Evolutionary conservation across 495 filamentous ascomycete genomes (phyloP).

Genomic region (Cercophora samala): DNA sequence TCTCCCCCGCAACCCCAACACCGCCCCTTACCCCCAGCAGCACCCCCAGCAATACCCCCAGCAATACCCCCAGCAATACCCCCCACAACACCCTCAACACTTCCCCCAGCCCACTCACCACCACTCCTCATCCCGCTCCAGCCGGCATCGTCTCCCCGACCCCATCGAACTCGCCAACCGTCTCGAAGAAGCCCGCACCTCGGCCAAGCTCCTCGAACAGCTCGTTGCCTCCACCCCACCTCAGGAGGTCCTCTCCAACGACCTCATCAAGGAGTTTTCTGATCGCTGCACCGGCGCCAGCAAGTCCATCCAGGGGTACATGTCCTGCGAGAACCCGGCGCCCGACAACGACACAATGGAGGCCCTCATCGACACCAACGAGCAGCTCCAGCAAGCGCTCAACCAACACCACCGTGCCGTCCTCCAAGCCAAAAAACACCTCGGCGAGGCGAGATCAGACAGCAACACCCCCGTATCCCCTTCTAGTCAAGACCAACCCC

Average conservation of each 20-base stretch:
- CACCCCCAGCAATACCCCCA: neutral
- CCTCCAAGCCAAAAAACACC: slow-evolving; percentile 62
- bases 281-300: slow-evolving; percentile 80
- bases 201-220: slow-evolving; percentile 85
- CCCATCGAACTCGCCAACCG: slow-evolving; percentile 78
- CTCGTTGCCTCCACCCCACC: slow-evolving; percentile 79
- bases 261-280: slow-evolving; percentile 86
- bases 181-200: slow-evolving; percentile 84
- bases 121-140: slow-evolving; percentile 39
- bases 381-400: slow-evolving; percentile 72
- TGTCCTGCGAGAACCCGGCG: slow-evolving; percentile 67
- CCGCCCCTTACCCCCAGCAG: neutral
- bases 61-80: slow-evolving; percentile 10
- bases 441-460: slow-evolving; percentile 28
- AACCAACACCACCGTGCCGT: slow-evolving; percentile 79
- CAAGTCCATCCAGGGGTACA: slow-evolving; percentile 77
- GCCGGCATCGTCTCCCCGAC: slow-evolving; percentile 55
- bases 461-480: slow-evolving; percentile 23
- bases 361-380: slow-evolving; percentile 90
- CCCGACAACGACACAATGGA: slow-evolving; percentile 92
- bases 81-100: neutral
- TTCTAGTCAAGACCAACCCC: neutral
- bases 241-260: slow-evolving; percentile 70
- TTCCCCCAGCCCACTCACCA: slow-evolving; percentile 39
- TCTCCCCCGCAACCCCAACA: neutral